A percentile compares a stretch with the other conserved stretches of the same genome.
These are phyloP conservation scores for Actinomucor elegans DNA, from an alignment of 371 early-diverging fungal genomes.

Conservation along the genomic window DNA sequence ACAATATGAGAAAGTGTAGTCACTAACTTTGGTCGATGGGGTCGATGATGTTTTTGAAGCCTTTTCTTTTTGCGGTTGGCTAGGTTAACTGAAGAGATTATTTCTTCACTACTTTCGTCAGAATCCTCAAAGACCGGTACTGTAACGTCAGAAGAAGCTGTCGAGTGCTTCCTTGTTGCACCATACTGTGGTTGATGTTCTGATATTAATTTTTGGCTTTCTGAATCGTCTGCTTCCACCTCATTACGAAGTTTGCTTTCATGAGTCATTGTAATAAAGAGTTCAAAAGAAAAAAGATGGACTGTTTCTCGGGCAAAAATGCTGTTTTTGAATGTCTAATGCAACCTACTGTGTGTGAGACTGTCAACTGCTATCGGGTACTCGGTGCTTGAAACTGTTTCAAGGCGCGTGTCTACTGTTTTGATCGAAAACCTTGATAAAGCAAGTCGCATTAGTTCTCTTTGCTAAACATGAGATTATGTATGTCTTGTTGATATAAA, in stretches of 20 bases:
- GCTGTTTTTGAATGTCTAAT: too few species aligned
- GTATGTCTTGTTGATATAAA: too few species aligned
- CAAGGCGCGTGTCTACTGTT: too few species aligned
- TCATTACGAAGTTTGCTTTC: conserved; percentile 4
- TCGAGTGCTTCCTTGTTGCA: conserved; percentile 1
- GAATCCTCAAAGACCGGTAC: neutral
- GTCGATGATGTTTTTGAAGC: conserved; percentile 27
- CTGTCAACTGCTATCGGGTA: too few species aligned
- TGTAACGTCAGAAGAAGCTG: neutral
- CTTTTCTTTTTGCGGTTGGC: conserved; percentile 36
- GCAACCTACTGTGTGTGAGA: too few species aligned
- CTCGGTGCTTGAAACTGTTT: too few species aligned
- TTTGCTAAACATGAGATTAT: too few species aligned
- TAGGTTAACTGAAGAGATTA: conserved; percentile 8
- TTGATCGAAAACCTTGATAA: too few species aligned
- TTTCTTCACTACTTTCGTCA: conserved; percentile 28
- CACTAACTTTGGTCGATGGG: conserved; percentile 18
- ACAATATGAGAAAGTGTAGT: conserved; percentile 25
- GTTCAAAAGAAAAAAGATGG: too few species aligned
- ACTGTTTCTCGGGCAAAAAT: too few species aligned
- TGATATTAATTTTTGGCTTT: neutral
- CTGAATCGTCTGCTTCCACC: conserved; percentile 1
- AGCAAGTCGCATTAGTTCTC: too few species aligned
- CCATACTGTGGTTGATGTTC: neutral
- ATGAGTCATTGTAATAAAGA: too few species aligned